Base-by-base conservation (phyloP, 148 eudicot species). In the Arctostaphylos glauca region DNA sequence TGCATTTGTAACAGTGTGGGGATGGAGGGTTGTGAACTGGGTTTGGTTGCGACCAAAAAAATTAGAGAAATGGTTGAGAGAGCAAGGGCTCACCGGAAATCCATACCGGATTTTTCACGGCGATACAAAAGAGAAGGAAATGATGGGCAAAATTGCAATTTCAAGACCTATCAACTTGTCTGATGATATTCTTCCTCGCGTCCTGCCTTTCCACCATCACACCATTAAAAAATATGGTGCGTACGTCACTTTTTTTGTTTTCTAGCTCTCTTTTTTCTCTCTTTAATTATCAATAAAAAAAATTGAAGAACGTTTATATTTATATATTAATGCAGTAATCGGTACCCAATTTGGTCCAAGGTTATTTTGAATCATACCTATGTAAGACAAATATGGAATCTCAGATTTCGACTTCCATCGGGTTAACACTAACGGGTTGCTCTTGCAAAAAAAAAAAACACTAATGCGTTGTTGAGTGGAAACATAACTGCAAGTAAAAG, bases 11-110 rank as follows among this genome's bases (percentile, higher is more conserved):
- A 23, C 19, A 3, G 31, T 31, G 7, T 66, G 79, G 41, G 76
- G 52, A 13, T 82, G 85, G 89, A 75, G 58, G 47, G 81, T 84
- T 6, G 16, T 89, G 31, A 79, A 84, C 9, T 90, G 91, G 93
- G 81, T 89, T 15, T 89, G 93, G 93, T 77, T 92, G 31, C 84
- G 66, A 23, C 95, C 93, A 0, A 92, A 84, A 70, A 86, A 47
- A 64, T 31, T 88, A 3, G 93, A 90, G 75, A 89, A 64, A 60
- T 80, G 72, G 19, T 83, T 92, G 3, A 81, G 88, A 82, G 72
- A 87, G 16, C 93, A 90, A 84, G 92, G 91, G 0, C 73, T 88
- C 77, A 18, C 47, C 0, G 93, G 93, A n/a, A 89, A 88, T 81
- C 48, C 91, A 6, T 92, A 92, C 75, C 78, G 52, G 82, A n/a